Percentiles rank a stretch among this genome's conserved stretches.
Conservation (phyloP, 164 flowering plant species). For the Echeveria elegans region DNA sequence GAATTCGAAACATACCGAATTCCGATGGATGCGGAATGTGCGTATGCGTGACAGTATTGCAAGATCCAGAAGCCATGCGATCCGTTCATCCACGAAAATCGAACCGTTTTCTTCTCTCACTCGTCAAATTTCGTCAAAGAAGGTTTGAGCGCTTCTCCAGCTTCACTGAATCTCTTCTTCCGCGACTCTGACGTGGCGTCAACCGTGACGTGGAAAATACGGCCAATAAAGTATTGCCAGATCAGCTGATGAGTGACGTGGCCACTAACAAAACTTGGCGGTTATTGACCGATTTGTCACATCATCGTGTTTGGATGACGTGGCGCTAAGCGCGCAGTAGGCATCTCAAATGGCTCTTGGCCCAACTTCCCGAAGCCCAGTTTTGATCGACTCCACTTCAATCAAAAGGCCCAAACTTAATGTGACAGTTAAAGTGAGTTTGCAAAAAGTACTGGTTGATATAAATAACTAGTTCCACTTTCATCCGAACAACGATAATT, state of each 20-base stretch:
- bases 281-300: too few relatives aligned
- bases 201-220: background rate
- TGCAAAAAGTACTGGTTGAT: too few relatives aligned
- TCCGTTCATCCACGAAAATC: background rate
- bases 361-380: too few relatives aligned
- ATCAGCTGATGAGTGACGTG: background rate
- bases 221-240: background rate
- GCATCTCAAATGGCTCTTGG: too few relatives aligned
- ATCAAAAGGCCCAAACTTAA: too few relatives aligned
- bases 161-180: background rate
- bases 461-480: too few relatives aligned
- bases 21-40: background rate
- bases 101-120: background rate
- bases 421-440: too few relatives aligned
- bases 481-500: too few relatives aligned
- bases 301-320: too few relatives aligned
- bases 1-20: background rate
- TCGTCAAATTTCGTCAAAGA: constrained; percentile 3
- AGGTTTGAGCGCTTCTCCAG: background rate
- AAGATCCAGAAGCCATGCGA: constrained; percentile 2
- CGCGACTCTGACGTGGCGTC: background rate
- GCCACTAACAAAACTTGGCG: background rate
- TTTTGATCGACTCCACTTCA: too few relatives aligned
- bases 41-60: background rate
- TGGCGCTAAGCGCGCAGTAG: too few relatives aligned